A percentile compares a stretch with the other conserved stretches of the same genome.
Evolutionary conservation across 257 asterid species (phyloP).

Genomic region (Lycium barbarum): DNA sequence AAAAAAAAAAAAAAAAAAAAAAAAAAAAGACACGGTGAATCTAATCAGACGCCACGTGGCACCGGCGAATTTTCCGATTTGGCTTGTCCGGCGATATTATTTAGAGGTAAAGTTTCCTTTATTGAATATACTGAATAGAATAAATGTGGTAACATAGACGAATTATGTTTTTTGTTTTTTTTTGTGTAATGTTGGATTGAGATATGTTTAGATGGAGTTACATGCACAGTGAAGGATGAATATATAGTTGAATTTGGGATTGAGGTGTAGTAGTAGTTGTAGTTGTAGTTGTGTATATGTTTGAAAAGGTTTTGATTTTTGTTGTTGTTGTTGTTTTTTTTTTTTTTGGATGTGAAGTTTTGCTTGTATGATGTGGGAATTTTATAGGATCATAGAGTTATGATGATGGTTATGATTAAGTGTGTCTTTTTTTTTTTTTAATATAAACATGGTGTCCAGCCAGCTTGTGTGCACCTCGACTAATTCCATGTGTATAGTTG

Average conservation of each 20-base stretch:
- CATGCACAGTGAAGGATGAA: neutral
- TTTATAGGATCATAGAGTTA: neutral
- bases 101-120: neutral
- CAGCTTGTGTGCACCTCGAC: too few species aligned
- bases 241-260: neutral
- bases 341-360: neutral
- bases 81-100: neutral
- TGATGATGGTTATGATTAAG: too few species aligned
- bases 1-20: neutral
- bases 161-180: too few species aligned
- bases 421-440: too few species aligned
- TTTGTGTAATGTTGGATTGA: neutral
- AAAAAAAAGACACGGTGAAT: conserved; percentile 6
- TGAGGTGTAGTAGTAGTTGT: neutral
- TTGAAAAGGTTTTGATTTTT: neutral
- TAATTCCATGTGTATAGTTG: too few species aligned
- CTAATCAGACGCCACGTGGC: neutral
- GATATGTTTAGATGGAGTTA: neutral
- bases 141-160: too few species aligned
- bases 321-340: neutral
- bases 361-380: neutral
- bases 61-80: neutral
- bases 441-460: too few species aligned
- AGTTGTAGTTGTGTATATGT: neutral
- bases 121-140: too few species aligned